Conservation (phyloP, 2,329 filamentous ascomycete genomes). For the Fusarium torulosum region DNA sequence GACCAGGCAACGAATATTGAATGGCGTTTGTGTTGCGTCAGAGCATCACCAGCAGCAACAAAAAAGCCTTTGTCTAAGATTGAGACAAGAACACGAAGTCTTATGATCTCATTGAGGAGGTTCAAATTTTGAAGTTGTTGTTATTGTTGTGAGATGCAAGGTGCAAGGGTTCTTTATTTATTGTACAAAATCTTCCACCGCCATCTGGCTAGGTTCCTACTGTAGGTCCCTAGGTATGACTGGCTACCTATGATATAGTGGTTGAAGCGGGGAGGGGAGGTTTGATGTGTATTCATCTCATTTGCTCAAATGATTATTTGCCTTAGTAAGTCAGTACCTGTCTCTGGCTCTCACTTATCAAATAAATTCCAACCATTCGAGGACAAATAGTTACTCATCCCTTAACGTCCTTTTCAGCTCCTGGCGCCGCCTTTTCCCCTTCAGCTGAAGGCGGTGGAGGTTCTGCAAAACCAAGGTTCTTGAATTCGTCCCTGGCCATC, state of each 20-base stretch:
- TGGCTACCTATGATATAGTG: conserved; percentile 27
- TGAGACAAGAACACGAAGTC: conserved; percentile 14
- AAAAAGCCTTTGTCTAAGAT: conserved; percentile 19
- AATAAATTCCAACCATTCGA: conserved; percentile 27
- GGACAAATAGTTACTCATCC: conserved; percentile 32
- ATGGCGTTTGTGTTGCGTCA: conserved; percentile 37
- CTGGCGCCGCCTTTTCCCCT: conserved; percentile 46
- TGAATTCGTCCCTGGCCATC: conserved; percentile 96
- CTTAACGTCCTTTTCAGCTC: conserved; percentile 54
- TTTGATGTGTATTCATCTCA: conserved; percentile 48
- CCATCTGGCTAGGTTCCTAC: conserved; percentile 8
- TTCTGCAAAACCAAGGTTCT: conserved; percentile 83
- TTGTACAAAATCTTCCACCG: conserved; percentile 32
- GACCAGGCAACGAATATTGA: conserved; percentile 45
- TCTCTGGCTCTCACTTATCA: conserved; percentile 3
- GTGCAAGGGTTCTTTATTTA: conserved; percentile 17
- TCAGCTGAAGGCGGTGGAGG: conserved; percentile 37
- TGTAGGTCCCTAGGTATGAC: neutral
- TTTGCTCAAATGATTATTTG: conserved; percentile 38
- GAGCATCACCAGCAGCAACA: conserved; percentile 44
- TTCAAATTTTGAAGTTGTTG: neutral
- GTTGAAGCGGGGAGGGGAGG: conserved; percentile 39
- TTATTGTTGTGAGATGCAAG: conserved; percentile 3
- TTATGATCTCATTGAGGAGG: conserved; percentile 26
- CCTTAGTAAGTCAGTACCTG: conserved; percentile 12